Evolutionary conservation across 139 green algal species (phyloP).

Genomic region (Tetraselmis chui): DNA sequence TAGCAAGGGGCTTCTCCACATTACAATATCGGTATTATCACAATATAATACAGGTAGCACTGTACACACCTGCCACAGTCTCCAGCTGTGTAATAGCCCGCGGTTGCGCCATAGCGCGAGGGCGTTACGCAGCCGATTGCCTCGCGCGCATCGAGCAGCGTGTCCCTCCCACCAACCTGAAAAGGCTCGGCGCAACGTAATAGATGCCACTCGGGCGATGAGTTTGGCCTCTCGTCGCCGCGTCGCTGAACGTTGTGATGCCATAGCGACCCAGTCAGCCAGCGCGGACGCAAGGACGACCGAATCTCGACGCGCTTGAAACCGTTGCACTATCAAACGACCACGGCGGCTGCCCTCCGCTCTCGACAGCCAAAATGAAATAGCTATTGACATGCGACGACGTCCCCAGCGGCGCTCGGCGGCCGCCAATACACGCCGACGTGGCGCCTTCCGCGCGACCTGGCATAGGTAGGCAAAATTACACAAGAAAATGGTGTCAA

Average conservation of each 20-base stretch:
- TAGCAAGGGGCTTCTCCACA: no score
- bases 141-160: not conserved
- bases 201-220: not conserved
- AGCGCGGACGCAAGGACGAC: not conserved
- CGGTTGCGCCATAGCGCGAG: not conserved
- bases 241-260: not conserved
- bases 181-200: not conserved
- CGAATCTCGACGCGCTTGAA: not conserved
- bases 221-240: not conserved
- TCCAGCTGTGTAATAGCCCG: not conserved
- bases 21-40: no score
- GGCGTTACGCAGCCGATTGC: not conserved
- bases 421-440: not conserved
- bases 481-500: no score
- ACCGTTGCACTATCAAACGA: not conserved
- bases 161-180: not conserved
- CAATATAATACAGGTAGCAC: no score
- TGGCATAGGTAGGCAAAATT: no score
- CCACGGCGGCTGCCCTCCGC: not conserved
- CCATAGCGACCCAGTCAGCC: not conserved
- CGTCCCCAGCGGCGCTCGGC: not conserved
- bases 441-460: not conserved
- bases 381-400: not conserved
- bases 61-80: not conserved
- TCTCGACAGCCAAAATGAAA: not conserved